phyloP scores from a whole-genome alignment of 1,284 basidiomycete genomes.

The Bjerkandera adusta region DNA sequence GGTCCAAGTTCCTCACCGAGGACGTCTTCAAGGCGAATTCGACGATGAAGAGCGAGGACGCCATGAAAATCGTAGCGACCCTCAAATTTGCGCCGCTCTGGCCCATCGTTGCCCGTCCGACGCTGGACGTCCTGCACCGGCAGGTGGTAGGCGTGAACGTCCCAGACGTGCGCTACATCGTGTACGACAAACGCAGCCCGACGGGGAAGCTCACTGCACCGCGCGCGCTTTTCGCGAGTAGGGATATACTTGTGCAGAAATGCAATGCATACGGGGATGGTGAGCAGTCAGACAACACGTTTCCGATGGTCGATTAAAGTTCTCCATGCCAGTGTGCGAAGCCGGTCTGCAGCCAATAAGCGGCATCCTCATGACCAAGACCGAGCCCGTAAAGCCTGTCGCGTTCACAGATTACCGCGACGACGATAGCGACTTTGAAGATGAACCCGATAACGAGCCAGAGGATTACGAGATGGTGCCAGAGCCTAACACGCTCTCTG shows the following conservation, averaged over 20 bases:
- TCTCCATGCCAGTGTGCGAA: constrained; percentile 1
- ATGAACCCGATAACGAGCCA: constrained; percentile 12
- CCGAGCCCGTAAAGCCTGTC: background rate
- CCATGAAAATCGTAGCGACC: background rate
- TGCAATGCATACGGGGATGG: background rate
- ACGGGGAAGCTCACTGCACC: constrained; percentile 4
- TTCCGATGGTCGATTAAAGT: background rate
- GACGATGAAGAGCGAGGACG: constrained; percentile 6
- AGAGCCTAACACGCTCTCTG: constrained; percentile 7
- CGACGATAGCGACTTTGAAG: constrained; percentile 19
- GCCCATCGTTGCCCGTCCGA: constrained; percentile 6
- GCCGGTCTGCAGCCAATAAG: background rate
- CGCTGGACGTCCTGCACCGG: constrained; percentile 5
- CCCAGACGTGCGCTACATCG: constrained; percentile 3
- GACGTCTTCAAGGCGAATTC: background rate
- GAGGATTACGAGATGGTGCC: constrained; percentile 13
- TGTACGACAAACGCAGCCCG: constrained; percentile 1
- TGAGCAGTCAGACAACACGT: background rate
- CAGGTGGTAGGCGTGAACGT: background rate
- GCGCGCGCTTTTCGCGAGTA: background rate
- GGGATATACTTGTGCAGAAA: constrained; percentile 1
- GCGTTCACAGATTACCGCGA: constrained; percentile 9
- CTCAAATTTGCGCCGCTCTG: constrained; percentile 10
- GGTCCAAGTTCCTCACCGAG: constrained; percentile 7
- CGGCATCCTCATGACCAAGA: background rate